A percentile compares a stretch with the other conserved stretches of the same genome.
These are phyloP conservation scores for Gomphus sp. DNA, from an alignment of 1,284 basidiomycete species.

Conservation along the genomic window DNA sequence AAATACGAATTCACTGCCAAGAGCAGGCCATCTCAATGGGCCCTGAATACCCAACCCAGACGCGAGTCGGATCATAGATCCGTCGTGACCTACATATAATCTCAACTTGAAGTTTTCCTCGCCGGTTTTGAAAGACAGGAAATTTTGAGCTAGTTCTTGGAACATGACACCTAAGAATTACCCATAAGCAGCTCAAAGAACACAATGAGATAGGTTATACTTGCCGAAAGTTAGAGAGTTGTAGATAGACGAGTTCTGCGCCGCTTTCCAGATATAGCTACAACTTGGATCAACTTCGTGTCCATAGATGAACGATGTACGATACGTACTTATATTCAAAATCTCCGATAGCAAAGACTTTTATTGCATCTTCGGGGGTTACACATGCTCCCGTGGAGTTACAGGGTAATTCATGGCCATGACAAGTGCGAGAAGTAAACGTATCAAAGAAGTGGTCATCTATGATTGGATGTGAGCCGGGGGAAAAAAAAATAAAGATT, in stretches of 20 bases:
- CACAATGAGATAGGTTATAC: slow-evolving; percentile 4
- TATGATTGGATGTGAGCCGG: slow-evolving; percentile 9
- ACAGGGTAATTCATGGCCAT: slow-evolving; percentile 39
- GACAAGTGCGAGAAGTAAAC: slow-evolving; percentile 39
- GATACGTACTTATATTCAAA: slow-evolving; percentile 41
- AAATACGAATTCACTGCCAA: slow-evolving; percentile 42
- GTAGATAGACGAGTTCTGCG: slow-evolving; percentile 33
- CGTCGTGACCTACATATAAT: slow-evolving; percentile 43
- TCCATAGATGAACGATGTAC: not conserved
- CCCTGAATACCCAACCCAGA: slow-evolving; percentile 31
- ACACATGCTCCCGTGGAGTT: slow-evolving; percentile 36
- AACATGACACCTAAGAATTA: slow-evolving; percentile 27
- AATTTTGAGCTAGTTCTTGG: slow-evolving; percentile 24
- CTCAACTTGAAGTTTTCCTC: slow-evolving; percentile 28
- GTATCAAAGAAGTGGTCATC: slow-evolving; percentile 41
- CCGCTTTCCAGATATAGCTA: slow-evolving; percentile 45
- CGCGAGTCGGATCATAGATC: slow-evolving; percentile 41
- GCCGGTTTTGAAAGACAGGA: slow-evolving; percentile 24
- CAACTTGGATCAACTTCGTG: not conserved
- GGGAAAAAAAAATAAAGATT: too few species aligned
- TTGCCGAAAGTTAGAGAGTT: slow-evolving; percentile 39
- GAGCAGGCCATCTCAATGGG: slow-evolving; percentile 38
- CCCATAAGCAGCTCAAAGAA: not conserved
- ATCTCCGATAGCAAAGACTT: slow-evolving; percentile 33
- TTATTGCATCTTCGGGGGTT: slow-evolving; percentile 31